phyloP scores from a whole-genome alignment of 2,329 filamentous ascomycete genomes.

The Aschersonia sp. region DNA sequence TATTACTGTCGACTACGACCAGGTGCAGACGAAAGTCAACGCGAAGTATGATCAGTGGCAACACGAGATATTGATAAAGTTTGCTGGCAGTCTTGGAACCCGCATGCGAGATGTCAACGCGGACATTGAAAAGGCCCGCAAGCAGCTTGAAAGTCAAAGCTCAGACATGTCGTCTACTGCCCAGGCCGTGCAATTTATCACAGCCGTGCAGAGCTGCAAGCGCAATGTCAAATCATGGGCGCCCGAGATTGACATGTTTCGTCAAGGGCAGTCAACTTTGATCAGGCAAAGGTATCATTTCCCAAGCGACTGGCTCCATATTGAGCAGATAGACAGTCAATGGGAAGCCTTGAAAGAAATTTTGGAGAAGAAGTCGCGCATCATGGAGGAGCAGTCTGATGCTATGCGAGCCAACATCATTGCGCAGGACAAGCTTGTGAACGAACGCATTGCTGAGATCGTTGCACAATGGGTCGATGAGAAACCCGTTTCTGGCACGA shows the following conservation, averaged over 20 bases:
- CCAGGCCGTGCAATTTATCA: constrained; percentile 96
- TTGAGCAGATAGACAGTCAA: constrained; percentile 91
- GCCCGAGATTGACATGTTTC: constrained; percentile 89
- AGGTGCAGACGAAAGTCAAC: constrained; percentile 97
- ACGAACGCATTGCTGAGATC: constrained; percentile 75
- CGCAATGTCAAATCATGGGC: constrained; percentile 89
- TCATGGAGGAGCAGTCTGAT: constrained; percentile 93
- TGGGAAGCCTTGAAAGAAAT: constrained; percentile 92
- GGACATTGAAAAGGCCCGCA: constrained; percentile 80
- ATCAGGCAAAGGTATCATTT: constrained; percentile 89
- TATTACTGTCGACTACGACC: constrained; percentile 92
- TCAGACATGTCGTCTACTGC: constrained; percentile 91
- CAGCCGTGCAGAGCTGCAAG: constrained; percentile 91
- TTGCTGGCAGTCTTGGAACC: constrained; percentile 73
- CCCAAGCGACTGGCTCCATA: constrained; percentile 83
- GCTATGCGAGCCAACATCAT: constrained; percentile 87
- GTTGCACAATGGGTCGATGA: constrained; percentile 86
- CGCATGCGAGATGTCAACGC: constrained; percentile 87
- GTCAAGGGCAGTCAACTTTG: constrained; percentile 86
- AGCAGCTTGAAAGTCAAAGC: constrained; percentile 81
- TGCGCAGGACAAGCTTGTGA: constrained; percentile 84
- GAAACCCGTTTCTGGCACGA: constrained; percentile 90
- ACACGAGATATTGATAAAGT: constrained; percentile 89
- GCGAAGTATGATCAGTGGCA: constrained; percentile 99
- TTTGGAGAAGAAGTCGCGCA: constrained; percentile 79